Percentiles rank a stretch among this genome's conserved stretches.
Evolutionary conservation across 257 asterid species (phyloP).

Genomic region (Catharanthus roseus): DNA sequence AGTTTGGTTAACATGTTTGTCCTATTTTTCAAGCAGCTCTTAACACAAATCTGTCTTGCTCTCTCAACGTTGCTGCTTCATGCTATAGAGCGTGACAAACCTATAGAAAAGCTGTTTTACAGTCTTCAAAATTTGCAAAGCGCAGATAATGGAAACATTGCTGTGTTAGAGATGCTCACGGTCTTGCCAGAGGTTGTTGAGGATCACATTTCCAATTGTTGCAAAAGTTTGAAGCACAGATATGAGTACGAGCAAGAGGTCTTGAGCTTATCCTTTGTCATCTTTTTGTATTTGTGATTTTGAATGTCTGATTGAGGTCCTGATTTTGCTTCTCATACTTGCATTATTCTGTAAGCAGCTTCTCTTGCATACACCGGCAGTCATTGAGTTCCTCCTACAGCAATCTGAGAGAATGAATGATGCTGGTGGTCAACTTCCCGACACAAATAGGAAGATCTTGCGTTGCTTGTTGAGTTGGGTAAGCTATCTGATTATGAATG

Average conservation of each 20-base stretch:
- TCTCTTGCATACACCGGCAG: constrained; percentile 70
- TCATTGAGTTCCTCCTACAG: constrained; percentile 73
- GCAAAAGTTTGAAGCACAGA: constrained; percentile 48
- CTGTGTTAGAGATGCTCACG: constrained; percentile 74
- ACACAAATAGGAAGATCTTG: constrained; percentile 59
- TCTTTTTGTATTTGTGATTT: constrained; percentile 7
- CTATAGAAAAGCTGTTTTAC: constrained; percentile 72
- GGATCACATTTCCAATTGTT: constrained; percentile 54
- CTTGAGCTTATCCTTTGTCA: constrained; percentile 6
- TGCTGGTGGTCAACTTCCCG: constrained; percentile 43
- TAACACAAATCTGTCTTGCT: constrained; percentile 92
- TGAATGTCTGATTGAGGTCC: constrained; percentile 21
- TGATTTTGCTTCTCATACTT: constrained; percentile 28
- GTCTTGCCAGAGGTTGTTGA: constrained; percentile 84
- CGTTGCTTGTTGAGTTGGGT: constrained; percentile 97
- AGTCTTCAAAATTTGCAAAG: constrained; percentile 64
- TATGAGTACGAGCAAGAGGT: constrained; percentile 77
- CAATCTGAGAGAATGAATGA: constrained; percentile 51
- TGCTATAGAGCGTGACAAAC: constrained; percentile 69
- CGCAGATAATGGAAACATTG: constrained; percentile 59
- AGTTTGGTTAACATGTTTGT: constrained; percentile 25
- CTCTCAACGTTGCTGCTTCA: constrained; percentile 68
- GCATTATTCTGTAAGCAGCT: constrained; percentile 49
- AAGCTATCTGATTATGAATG: constrained; percentile 21
- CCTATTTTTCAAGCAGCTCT: constrained; percentile 49